Evolutionary conservation across 129 eudicot genomes (phyloP), one percentile per base, ranked within the genome.

Genomic region (Flaveria brownii): DNA sequence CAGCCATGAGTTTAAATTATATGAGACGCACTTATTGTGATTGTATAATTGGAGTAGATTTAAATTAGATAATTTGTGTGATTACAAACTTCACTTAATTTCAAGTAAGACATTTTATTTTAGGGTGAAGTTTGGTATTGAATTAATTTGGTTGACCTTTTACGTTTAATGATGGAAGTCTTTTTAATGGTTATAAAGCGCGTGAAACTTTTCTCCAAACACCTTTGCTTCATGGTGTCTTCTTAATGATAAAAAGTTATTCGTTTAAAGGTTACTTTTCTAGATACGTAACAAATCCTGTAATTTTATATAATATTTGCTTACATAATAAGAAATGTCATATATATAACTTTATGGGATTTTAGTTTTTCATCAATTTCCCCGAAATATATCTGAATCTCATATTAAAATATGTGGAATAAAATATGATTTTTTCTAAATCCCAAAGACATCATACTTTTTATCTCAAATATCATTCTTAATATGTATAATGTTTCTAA

Each of bases 121-220:
- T 9, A 15, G 9, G 42, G 57, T 68, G 15, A 68, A 55, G 4
- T 8, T 8, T 28, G 39, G 22, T 7, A 64, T 25, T 9, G 9
- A 25, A 50, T 36, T 41, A 12, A 9, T 26, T 65, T 39, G 33
- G 55, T 67, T 73, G 75, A 80, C 75, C 75, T 67, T 65, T 74
- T 42, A 17, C 12, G 62, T 73, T 16, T 45, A 66, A 74, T 74
- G 84, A 80, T 80, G 74, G 63, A 39, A 28, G 71, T 80, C 79
- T 73, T 80, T 80, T 65, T 72, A 47, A 55, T 64, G 9, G 59
- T 33, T 73, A 73, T 80, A 80, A 80, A 80, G 79, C 60, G 54
- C 70, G 52, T 66, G 79, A 66, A 64, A 16, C 78, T 74, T 68
- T 80, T 80, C 61, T 15, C 47, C 11, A 30, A 45, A 18, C 62